Percentiles rank a stretch among this genome's conserved stretches.
Evolutionary conservation across 208 protist genomes (phyloP).

Genomic region (Crithidia fasciculata): DNA sequence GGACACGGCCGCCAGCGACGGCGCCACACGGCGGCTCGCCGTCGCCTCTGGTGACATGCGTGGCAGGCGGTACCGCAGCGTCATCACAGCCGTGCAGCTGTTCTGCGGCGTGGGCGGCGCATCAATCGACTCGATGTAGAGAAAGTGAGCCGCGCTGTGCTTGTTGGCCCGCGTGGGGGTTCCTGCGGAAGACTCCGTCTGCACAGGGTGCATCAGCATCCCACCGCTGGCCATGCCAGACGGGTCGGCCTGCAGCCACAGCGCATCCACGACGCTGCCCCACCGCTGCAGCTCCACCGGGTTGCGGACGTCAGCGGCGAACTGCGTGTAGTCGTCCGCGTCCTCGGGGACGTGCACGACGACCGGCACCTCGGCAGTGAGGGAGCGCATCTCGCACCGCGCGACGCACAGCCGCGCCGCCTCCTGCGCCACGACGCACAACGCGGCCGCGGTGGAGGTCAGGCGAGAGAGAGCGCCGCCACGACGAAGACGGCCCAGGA

Average conservation of each 20-base stretch:
- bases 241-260: slow-evolving; percentile 79
- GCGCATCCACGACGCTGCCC: slow-evolving; percentile 64
- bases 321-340: slow-evolving; percentile 30
- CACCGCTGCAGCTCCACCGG: slow-evolving; percentile 57
- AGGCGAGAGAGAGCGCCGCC: slow-evolving; percentile 7
- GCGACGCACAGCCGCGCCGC: slow-evolving; percentile 26
- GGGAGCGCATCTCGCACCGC: slow-evolving; percentile 10
- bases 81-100: slow-evolving; percentile 4
- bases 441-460: slow-evolving; percentile 24
- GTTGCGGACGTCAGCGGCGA: slow-evolving; percentile 36
- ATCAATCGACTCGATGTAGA: slow-evolving; percentile 43
- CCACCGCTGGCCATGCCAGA: slow-evolving; percentile 51
- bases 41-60: slow-evolving; percentile 30
- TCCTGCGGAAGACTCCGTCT: slow-evolving; percentile 7
- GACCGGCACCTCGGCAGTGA: slow-evolving; percentile 33
- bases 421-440: slow-evolving; percentile 39
- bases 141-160: slow-evolving; percentile 35
- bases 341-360: slow-evolving; percentile 34
- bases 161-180: slow-evolving; percentile 8
- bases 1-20: slow-evolving; percentile 18
- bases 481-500: slow-evolving; percentile 19
- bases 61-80: slow-evolving; percentile 30
- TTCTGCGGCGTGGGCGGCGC: slow-evolving; percentile 26
- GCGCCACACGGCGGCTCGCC: slow-evolving; percentile 27
- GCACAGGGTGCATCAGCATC: slow-evolving; percentile 35